Evolutionary conservation across 2,329 filamentous ascomycete genomes (phyloP).

Genomic region (Trichoderma koningii): DNA sequence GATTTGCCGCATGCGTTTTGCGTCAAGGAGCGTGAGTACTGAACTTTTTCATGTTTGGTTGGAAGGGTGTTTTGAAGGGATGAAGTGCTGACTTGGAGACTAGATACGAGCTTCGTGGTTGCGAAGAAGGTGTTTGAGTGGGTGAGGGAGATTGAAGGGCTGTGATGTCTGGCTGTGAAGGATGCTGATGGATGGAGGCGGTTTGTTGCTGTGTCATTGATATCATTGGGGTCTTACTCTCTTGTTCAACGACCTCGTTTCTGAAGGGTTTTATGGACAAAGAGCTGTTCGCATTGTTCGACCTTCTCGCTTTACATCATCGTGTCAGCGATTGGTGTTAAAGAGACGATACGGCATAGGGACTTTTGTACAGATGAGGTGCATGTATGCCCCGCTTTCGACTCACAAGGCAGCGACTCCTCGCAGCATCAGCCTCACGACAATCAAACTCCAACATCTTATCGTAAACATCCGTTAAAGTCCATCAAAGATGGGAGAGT

Average conservation of each 20-base stretch:
- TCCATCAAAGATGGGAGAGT: not conserved
- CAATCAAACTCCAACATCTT: not conserved
- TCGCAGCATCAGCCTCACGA: not conserved
- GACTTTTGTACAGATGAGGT: not conserved
- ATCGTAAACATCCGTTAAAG: not conserved
- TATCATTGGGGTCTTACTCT: too few relatives aligned
- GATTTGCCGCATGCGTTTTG: slow-evolving; percentile 64
- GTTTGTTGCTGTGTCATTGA: too few relatives aligned
- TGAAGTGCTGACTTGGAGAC: slow-evolving; percentile 5
- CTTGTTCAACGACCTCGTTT: too few relatives aligned
- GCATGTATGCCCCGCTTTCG: not conserved
- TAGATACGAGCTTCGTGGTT: slow-evolving; percentile 36
- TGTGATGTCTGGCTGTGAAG: too few relatives aligned
- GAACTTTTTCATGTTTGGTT: not conserved
- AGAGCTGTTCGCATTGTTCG: not conserved
- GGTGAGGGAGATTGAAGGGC: slow-evolving; percentile 36
- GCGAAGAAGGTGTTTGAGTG: slow-evolving; percentile 38
- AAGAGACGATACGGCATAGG: not conserved
- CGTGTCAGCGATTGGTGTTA: not conserved
- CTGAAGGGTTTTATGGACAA: fast-evolving
- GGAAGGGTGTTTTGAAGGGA: not conserved
- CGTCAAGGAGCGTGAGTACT: slow-evolving; percentile 41
- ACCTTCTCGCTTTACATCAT: not conserved
- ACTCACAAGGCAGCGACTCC: not conserved
- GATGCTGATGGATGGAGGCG: not conserved